phyloP scores from a whole-genome alignment of 805 yeast species.

The Kazachstania kunashirensis region DNA sequence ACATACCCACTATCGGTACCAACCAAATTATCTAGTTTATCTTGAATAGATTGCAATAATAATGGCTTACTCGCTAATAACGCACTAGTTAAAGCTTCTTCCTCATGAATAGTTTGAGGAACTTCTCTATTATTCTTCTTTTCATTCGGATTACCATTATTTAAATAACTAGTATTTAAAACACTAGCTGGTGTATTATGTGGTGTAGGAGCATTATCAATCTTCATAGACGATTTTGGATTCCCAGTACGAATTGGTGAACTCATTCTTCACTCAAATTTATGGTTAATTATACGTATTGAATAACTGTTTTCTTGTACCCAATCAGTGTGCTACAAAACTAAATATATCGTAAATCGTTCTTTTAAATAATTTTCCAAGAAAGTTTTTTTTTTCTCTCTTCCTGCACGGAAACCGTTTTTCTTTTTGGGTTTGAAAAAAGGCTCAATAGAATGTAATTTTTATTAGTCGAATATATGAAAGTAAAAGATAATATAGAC shows the following conservation, averaged over 20 bases:
- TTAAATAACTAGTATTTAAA: slow-evolving; percentile 55
- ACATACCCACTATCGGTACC: slow-evolving; percentile 86
- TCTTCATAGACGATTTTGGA: slow-evolving; percentile 43
- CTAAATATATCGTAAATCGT: no score
- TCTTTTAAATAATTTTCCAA: no score
- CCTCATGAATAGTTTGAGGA: slow-evolving; percentile 68
- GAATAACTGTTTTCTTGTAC: no score
- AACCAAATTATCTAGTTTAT: slow-evolving; percentile 71
- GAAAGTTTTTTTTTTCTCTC: no score
- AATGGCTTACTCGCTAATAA: slow-evolving; percentile 66
- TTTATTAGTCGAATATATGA: no score
- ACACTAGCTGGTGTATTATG: slow-evolving; percentile 95
- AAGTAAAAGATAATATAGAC: no score
- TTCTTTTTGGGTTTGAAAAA: no score
- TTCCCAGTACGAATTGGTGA: slow-evolving; percentile 74
- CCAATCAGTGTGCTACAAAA: no score
- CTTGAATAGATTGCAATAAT: slow-evolving; percentile 78
- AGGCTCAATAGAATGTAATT: no score
- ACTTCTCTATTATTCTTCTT: slow-evolving; percentile 22
- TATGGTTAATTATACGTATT: neutral
- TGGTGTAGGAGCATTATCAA: slow-evolving; percentile 93
- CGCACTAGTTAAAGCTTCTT: slow-evolving; percentile 33
- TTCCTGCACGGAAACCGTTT: no score
- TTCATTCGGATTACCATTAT: slow-evolving; percentile 44
- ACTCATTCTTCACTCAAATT: slow-evolving; percentile 41